Evolutionary conservation across 2,329 filamentous ascomycete species (phyloP).

Genomic region (Aspergillus puulaauensis): DNA sequence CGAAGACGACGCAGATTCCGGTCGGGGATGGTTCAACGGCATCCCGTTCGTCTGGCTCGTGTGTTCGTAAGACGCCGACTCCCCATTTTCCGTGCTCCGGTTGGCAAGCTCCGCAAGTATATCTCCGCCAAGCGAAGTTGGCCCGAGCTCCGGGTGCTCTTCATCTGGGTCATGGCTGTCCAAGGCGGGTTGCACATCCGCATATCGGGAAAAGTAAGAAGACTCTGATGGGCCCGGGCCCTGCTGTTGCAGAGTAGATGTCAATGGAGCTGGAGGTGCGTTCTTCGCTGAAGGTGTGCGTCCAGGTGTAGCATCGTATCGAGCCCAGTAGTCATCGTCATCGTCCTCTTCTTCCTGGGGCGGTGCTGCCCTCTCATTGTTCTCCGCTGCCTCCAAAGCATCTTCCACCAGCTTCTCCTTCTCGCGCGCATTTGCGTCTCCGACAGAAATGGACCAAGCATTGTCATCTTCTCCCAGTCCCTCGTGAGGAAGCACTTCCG

Average conservation of each 20-base stretch:
- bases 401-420: constrained; percentile 38
- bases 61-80: constrained; percentile 20
- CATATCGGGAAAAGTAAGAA: constrained; percentile 62
- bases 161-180: constrained; percentile 63
- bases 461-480: constrained; percentile 48
- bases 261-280: constrained; percentile 28
- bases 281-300: constrained; percentile 48
- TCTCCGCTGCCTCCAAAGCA: constrained; percentile 32
- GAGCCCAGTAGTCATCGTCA: constrained; percentile 65
- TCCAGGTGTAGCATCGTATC: constrained; percentile 59
- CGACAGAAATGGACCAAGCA: constrained; percentile 53
- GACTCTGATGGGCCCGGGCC: constrained; percentile 49
- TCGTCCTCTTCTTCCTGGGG: constrained; percentile 48
- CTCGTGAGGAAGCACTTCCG: constrained; percentile 58
- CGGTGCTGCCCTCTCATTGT: constrained; percentile 17
- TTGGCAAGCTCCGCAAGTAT: constrained; percentile 44
- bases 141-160: constrained; percentile 46
- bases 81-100: constrained; percentile 34
- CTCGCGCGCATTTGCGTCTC: constrained; percentile 54
- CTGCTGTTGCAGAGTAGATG: constrained; percentile 29
- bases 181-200: constrained; percentile 63
- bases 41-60: constrained; percentile 25
- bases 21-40: constrained; percentile 43
- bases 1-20: constrained; percentile 42
- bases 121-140: constrained; percentile 57